A percentile compares a stretch with the other conserved stretches of the same genome.
phyloP scores from a whole-genome alignment of 495 filamentous ascomycete genomes.

The Neurospora sp. region DNA sequence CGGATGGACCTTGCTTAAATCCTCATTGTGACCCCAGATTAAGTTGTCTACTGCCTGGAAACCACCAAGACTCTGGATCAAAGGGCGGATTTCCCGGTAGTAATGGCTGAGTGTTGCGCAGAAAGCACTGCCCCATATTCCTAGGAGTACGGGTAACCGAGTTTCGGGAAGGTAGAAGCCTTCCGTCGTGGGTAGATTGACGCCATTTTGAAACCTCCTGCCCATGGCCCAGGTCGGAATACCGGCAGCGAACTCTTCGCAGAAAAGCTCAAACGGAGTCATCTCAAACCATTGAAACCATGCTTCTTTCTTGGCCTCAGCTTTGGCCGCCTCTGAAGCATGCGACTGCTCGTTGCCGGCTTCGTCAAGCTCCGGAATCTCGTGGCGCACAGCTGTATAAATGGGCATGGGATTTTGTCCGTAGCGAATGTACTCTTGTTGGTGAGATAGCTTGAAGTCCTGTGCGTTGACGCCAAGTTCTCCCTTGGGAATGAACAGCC shows the following conservation, averaged over 20 bases:
- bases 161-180: conserved; percentile 67
- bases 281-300: conserved; percentile 99
- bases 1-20: conserved; percentile 81
- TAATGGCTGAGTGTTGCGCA: conserved; percentile 93
- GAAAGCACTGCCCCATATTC: conserved; percentile 91
- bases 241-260: conserved; percentile 77
- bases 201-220: conserved; percentile 64
- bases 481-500: conserved; percentile 75
- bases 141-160: conserved; percentile 71
- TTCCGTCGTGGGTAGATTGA: conserved; percentile 43
- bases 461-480: conserved; percentile 62
- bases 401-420: conserved; percentile 84
- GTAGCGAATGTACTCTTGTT: conserved; percentile 57
- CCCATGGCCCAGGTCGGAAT: conserved; percentile 94
- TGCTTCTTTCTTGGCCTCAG: conserved; percentile 57
- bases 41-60: conserved; percentile 75
- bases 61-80: conserved; percentile 62
- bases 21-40: conserved; percentile 69
- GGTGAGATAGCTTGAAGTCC: conserved; percentile 85
- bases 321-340: conserved; percentile 41
- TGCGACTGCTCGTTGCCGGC: conserved; percentile 34
- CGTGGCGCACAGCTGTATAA: conserved; percentile 89
- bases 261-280: conserved; percentile 93
- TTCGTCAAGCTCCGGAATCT: conserved; percentile 62
- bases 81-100: conserved; percentile 80